Percentiles rank a stretch among this genome's conserved stretches.
Conservation (phyloP, 2,329 filamentous ascomycete species). For the Paraphoma sp. region DNA sequence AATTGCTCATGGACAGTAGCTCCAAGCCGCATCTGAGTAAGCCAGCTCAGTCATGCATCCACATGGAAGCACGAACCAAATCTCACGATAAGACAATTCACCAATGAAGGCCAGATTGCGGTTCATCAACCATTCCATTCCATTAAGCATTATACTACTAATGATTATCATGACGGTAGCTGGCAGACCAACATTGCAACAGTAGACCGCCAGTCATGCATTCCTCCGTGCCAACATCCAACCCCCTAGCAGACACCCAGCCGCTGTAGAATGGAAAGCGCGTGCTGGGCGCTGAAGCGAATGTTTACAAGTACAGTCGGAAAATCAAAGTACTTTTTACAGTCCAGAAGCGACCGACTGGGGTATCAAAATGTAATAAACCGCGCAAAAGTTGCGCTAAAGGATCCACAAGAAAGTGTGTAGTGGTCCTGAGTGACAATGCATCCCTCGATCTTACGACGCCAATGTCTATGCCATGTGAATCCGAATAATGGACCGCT, state of each 20-base stretch:
- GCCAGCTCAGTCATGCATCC: background rate
- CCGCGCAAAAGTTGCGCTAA: constrained; percentile 17
- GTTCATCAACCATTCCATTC: constrained; percentile 27
- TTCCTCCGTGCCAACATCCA: constrained; percentile 5
- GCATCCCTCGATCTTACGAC: constrained; percentile 21
- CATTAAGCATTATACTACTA: constrained; percentile 47
- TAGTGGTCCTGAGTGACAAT: constrained; percentile 15
- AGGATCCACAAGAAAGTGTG: constrained; percentile 16
- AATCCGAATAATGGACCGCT: constrained; percentile 33
- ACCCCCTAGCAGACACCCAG: constrained; percentile 24
- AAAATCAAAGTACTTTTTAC: constrained; percentile 12
- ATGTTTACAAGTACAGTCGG: constrained; percentile 34
- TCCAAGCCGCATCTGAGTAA: background rate
- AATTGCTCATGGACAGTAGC: too few species aligned
- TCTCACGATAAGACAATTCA: background rate
- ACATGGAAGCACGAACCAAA: background rate
- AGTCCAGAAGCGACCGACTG: constrained; percentile 40
- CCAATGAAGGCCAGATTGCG: background rate
- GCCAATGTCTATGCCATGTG: constrained; percentile 32
- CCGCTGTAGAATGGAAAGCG: constrained; percentile 21
- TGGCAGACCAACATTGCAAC: background rate
- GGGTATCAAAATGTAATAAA: constrained; percentile 42
- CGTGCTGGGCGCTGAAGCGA: constrained; percentile 36
- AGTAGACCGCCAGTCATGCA: background rate
- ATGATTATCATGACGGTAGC: constrained; percentile 22